Percentiles rank a stretch among this genome's conserved stretches.
Evolutionary conservation across 2,329 filamentous ascomycete species (phyloP).

Genomic region (Neofusicoccum parvum): DNA sequence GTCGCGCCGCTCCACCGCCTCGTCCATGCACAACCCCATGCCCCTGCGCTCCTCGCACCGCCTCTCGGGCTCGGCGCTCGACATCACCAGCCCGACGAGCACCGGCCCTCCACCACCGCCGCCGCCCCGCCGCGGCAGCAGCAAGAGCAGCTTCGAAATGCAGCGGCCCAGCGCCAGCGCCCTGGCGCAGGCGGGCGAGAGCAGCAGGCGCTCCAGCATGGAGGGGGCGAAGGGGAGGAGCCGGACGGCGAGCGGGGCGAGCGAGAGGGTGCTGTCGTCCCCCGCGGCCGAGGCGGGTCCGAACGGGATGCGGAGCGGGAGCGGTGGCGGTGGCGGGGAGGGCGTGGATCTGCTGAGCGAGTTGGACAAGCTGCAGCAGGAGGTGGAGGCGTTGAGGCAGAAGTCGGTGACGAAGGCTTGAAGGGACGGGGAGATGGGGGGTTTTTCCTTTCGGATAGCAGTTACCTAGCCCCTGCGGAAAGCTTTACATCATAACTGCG

Average conservation of each 20-base stretch:
- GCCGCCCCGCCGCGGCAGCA: slow-evolving; percentile 15
- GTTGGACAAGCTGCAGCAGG: slow-evolving; percentile 42
- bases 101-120: slow-evolving; percentile 10
- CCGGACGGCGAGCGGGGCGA: slow-evolving; percentile 9
- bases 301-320: not conserved
- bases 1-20: slow-evolving; percentile 18
- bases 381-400: slow-evolving; percentile 41
- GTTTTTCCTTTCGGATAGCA: not conserved
- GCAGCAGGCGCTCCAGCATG: not conserved
- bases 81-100: not conserved
- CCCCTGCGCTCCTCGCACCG: not conserved
- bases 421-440: not conserved
- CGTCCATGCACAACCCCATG: slow-evolving; percentile 13
- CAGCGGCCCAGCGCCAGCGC: slow-evolving; percentile 10
- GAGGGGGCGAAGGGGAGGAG: slow-evolving; percentile 1
- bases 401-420: slow-evolving; percentile 4
- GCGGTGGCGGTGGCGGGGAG: not conserved
- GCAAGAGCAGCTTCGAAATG: slow-evolving; percentile 20
- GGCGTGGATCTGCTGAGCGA: slow-evolving; percentile 39
- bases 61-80: slow-evolving; percentile 16
- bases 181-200: not conserved
- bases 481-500: too few relatives aligned
- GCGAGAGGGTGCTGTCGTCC: not conserved
- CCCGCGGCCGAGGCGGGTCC: not conserved
- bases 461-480: too few relatives aligned